Evolutionary conservation across 306 rosid genomes (phyloP), one percentile per base, ranked within the genome.

Genomic region (Quercus gilva): DNA sequence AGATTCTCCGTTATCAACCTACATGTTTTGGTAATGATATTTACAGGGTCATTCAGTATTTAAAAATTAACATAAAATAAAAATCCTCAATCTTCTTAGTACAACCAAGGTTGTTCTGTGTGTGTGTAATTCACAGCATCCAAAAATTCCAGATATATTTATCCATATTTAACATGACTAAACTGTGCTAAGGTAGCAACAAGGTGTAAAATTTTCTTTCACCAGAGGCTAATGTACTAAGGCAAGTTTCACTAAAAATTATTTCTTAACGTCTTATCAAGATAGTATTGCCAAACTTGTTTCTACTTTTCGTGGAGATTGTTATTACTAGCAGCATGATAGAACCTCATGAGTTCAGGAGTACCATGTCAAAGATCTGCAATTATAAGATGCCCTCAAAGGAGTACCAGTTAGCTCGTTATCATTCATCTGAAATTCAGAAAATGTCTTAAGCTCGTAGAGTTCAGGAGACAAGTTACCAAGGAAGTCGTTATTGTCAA

Each of bases 401-500:
- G 73, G 68, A 41, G 78, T 49, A 78, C 82, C 76, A 61, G 79
- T 75, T 74, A 72, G 87, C 60, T 77, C 82, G 45, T 78, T 52
- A 45, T 85, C 86, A 74, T 81, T 82, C n/a, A 49, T 82, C 59
- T 71, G 87, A 77, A 69, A 58, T 83, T 90, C 89, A 65, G 93
- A 85, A 69, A 76, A 70, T 68, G 75, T 64, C 69, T 76, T 78
- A 49, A 83, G 83, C 52, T 87, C 79, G 55, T 85, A 55, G 64
- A 75, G 76, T 56, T 88, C 88, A 14, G 89, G 82, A 69, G 90
- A 68, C 19, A 83, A 56, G 83, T 45, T 74, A 37, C 58, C 57
- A 13, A 90, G 89, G 84, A 87, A 60, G 55, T 84, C 79, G 74
- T 92, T 92, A 71, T 88, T 85, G 82, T 90, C 97, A 67, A 92